These are phyloP conservation scores for Nothophoma quercina DNA, from an alignment of 2,329 filamentous ascomycete genomes.

Conservation along the genomic window DNA sequence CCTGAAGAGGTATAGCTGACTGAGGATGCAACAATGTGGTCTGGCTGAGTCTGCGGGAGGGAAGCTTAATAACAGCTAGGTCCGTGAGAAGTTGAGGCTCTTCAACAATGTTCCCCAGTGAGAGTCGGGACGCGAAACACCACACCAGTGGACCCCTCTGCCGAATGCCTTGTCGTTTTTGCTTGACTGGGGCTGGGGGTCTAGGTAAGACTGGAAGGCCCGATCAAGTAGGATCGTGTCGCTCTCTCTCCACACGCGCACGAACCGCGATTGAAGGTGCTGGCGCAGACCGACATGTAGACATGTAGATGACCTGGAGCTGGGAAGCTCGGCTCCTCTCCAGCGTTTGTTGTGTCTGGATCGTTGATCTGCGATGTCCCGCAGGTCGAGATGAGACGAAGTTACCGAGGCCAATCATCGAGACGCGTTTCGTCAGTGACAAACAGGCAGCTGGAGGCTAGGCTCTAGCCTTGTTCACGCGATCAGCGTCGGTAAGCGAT, in stretches of 20 bases:
- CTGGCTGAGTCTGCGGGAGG: neutral
- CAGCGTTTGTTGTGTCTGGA: constrained; percentile 9
- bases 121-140: constrained; percentile 3
- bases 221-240: neutral
- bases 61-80: neutral
- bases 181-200: neutral
- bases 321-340: constrained; percentile 6
- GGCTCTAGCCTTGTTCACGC: constrained; percentile 3
- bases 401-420: constrained; percentile 12
- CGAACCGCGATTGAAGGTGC: neutral
- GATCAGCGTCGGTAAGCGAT: constrained; percentile 6
- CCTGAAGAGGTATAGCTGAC: neutral
- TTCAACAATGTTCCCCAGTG: neutral
- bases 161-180: neutral
- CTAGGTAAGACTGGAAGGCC: neutral
- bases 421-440: constrained; percentile 4
- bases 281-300: neutral
- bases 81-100: neutral
- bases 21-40: neutral
- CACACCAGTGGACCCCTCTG: neutral
- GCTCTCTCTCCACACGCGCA: neutral
- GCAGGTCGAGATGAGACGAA: constrained; percentile 2
- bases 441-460: neutral
- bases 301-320: constrained; percentile 3
- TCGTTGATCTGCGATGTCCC: constrained; percentile 9